phyloP scores from a whole-genome alignment of 73 alveolate genomes.

The Stentor coeruleus region DNA sequence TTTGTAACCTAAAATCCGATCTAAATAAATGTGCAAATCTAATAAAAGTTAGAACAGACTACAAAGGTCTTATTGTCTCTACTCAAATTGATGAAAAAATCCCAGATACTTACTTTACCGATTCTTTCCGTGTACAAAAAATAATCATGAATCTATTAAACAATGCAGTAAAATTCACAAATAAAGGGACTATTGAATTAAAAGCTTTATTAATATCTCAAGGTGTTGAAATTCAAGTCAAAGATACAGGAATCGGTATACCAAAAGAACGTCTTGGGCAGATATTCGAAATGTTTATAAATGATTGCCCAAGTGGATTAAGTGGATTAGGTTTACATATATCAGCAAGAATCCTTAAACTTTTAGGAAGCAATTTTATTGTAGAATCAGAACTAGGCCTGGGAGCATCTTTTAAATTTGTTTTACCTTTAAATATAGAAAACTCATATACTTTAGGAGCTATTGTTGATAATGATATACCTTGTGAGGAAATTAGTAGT shows the following conservation, averaged over 20 bases:
- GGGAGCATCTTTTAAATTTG: neutral
- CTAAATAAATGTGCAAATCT: neutral
- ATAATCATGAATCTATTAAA: neutral
- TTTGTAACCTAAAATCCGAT: neutral
- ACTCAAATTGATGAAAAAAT: neutral
- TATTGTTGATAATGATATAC: neutral
- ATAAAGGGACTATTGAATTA: neutral
- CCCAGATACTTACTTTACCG: neutral
- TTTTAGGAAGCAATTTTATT: no score
- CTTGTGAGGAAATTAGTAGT: neutral
- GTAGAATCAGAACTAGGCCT: neutral
- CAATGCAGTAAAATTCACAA: neutral
- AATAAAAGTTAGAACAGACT: neutral
- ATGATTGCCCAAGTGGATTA: neutral
- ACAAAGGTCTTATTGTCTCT: neutral
- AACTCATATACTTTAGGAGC: neutral
- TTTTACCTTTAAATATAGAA: neutral
- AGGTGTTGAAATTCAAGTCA: neutral
- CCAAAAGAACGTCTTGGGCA: neutral
- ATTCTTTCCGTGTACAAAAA: neutral
- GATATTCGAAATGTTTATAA: no score
- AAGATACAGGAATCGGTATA: conserved; percentile 14
- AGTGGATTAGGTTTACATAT: neutral
- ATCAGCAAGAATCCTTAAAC: no score
- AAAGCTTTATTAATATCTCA: neutral